A percentile compares a stretch with the other conserved stretches of the same genome.
phyloP scores from a whole-genome alignment of 768 basidiomycete genomes.

The Pulveroboletus frians region DNA sequence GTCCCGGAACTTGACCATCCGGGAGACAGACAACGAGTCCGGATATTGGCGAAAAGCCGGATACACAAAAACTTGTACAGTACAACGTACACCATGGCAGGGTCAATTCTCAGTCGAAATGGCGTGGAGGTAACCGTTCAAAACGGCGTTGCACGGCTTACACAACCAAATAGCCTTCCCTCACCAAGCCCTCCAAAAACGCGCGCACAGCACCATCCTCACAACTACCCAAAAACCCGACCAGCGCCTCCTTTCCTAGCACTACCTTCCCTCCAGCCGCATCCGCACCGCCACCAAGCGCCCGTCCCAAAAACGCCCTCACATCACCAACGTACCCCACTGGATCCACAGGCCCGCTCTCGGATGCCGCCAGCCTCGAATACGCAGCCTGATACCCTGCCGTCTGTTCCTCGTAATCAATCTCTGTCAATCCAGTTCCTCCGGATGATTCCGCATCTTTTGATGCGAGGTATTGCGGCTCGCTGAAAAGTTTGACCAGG shows the following conservation, averaged over 20 bases:
- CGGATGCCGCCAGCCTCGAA: constrained; percentile 83
- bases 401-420: constrained; percentile 87
- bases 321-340: constrained; percentile 56
- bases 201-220: constrained; percentile 17
- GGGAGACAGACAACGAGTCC: no score
- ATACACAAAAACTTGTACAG: no score
- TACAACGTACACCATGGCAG: no score
- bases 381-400: constrained; percentile 94
- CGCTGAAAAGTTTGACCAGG: constrained; percentile 70
- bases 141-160: not conserved
- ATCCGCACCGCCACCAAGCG: constrained; percentile 19
- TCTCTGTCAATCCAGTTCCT: constrained; percentile 48
- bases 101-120: no score
- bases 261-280: not conserved
- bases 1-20: no score
- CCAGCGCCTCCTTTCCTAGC: constrained; percentile 15
- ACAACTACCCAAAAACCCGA: constrained; percentile 18
- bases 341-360: constrained; percentile 52
- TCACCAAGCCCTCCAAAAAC: constrained; percentile 31
- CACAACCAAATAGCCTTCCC: constrained; percentile 27
- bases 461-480: constrained; percentile 62
- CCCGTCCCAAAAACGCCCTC: constrained; percentile 47
- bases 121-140: no score
- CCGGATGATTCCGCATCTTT: constrained; percentile 5
- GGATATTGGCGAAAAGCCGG: no score